Evolutionary conservation across 1,139 yeast genomes (phyloP), one percentile per base, ranked within the genome.

Genomic region (Hemisphaericaspora subhashii): DNA sequence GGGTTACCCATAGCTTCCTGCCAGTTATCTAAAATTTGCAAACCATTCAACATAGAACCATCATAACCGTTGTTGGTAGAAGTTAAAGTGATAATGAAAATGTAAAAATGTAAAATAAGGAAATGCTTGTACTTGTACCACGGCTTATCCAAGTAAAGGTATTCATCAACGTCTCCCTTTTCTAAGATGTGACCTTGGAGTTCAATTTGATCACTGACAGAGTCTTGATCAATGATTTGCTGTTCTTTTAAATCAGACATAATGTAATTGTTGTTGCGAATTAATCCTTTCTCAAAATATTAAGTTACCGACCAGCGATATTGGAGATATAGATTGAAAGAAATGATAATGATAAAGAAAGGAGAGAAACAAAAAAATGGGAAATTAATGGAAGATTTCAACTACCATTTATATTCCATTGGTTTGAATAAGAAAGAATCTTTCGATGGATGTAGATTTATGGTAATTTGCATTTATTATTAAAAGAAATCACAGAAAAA

Each of bases 41-140:
- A 60, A 32, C 78, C 79, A 48, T 76, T 77, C 56, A 76, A 55
- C 60, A 76, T 58, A 4, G 76, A 68, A 31, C 78, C 77, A 55
- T 77, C 82, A 45, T 65, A 77, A 18, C 82, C 81, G 33, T 65
- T 68, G 45, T 68, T 72, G 23, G 79, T 69, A 17, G 77, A 67
- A 10, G 77, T 58, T 26, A 75, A 53, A 25, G 77, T 61, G 24
- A 72, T 62, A 25, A 70, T 51, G 16, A 72, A 55, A 14, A 75
- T 50, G 15, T 64, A 46, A 22, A 60, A 37, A 45, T 71, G 69
- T 42, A 76, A 60, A 29, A 48, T 44, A 5, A 62, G 45, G 36
- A 76, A 53, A 43, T 74, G 69, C 9, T 64, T 56, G 26, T 63
- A 62, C 17, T 45, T 48, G 37, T 44, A 54, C 56, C 56, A 56